Evolutionary conservation across 2,329 filamentous ascomycete species (phyloP), one percentile per base, ranked within the genome.

Genomic region (Rhexocercosporidium sp.): DNA sequence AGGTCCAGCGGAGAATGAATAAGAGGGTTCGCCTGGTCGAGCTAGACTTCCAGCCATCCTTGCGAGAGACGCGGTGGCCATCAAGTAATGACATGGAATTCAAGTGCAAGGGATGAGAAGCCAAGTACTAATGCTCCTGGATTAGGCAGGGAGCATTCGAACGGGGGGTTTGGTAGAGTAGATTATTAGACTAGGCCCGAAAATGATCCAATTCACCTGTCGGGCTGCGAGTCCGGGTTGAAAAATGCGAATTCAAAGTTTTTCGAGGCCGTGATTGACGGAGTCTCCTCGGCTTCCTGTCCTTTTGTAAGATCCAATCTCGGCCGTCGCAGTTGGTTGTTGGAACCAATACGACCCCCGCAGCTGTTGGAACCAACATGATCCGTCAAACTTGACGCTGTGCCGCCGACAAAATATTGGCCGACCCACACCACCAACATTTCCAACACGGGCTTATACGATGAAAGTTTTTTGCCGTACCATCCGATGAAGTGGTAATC

Each of bases 21-120:
- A 62, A 65, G 27, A 9, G 59, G 46, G 63, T 71, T 22, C 59
- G 69, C 25, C 53, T 71, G 3, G 67, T 71, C 3, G 56, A 71
- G 56, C 44, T 71, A 39, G 67, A 69, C 27, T 71, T 71, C 39
- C 44, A 69, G 49, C 67, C 59, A 61, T 66, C 63, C 14, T 39
- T 56, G 22, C 51, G 22, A 53, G 47, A 44, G 34, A 53, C 49
- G 22, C 31, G 54, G 41, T 39, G n/a, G 53, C 51, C 9, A 20
- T 34, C 11, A 47, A 44, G 25, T 7, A 39, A 20, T 25, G 46
- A 60, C 3, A 69, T 69, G 41, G 64, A 69, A 18, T 39, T 69
- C n/a, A 61, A 64, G 22, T 69, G 62, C 60, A 56, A 62, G 66
- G 70, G 29, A 53, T 53, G 16, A 53, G 25, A 53, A 7, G 31